Evolutionary conservation across 2,329 filamentous ascomycete species (phyloP).

Genomic region (Neurospora sp.): DNA sequence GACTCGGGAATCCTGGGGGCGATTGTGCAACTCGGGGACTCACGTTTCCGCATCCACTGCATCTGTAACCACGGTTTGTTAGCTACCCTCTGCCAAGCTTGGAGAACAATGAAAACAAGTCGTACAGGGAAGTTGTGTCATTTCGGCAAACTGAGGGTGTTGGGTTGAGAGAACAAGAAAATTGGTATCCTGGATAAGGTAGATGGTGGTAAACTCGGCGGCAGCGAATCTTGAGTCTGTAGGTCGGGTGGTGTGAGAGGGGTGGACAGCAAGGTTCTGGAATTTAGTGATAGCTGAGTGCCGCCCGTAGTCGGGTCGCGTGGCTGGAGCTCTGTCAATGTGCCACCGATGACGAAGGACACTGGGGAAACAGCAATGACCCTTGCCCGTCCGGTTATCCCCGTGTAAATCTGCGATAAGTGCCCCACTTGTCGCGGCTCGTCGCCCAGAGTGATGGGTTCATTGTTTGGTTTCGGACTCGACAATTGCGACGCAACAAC

Average conservation of each 20-base stretch:
- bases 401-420: constrained; percentile 14
- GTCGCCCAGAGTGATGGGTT: constrained; percentile 16
- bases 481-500: background rate
- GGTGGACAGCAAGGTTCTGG: background rate
- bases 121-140: constrained; percentile 21
- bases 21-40: constrained; percentile 18
- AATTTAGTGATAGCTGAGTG: constrained; percentile 2
- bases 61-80: constrained; percentile 44
- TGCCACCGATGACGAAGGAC: constrained; percentile 17
- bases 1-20: background rate
- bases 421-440: background rate
- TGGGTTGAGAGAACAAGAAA: background rate
- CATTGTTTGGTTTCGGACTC: constrained; percentile 8
- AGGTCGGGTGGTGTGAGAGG: background rate
- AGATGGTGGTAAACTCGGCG: background rate
- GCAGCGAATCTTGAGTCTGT: background rate
- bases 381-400: background rate
- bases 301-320: background rate
- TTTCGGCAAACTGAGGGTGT: constrained; percentile 5
- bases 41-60: constrained; percentile 95
- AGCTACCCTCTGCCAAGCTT: constrained; percentile 7
- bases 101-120: constrained; percentile 9
- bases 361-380: constrained; percentile 2
- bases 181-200: background rate
- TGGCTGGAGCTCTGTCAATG: constrained; percentile 14